Percentiles rank a stretch among this genome's conserved stretches.
Evolutionary conservation across 2,329 filamentous ascomycete genomes (phyloP).

Genomic region (Fusarium continuum): DNA sequence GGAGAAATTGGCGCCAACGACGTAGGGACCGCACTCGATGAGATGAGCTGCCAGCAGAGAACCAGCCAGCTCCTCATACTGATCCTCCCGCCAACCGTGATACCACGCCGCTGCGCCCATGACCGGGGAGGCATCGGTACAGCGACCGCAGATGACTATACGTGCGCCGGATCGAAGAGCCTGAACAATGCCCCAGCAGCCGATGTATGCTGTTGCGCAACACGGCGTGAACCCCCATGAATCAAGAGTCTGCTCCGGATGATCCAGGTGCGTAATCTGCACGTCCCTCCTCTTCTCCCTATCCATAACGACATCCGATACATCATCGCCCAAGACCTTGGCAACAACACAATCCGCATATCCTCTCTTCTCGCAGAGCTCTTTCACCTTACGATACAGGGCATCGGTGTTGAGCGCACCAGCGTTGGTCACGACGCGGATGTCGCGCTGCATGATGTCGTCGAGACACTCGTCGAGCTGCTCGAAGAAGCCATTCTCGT

Average conservation of each 20-base stretch:
- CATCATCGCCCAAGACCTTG: conserved; percentile 52
- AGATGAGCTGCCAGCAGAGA: conserved; percentile 62
- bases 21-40: conserved; percentile 64
- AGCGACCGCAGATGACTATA: conserved; percentile 60
- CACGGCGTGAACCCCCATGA: conserved; percentile 44
- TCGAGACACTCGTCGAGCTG: conserved; percentile 56
- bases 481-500: conserved; percentile 50
- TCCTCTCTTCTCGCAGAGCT: conserved; percentile 45
- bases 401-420: conserved; percentile 51
- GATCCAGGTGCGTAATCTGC: conserved; percentile 43
- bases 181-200: conserved; percentile 57
- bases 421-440: conserved; percentile 53
- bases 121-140: conserved; percentile 60
- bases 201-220: conserved; percentile 56
- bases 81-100: conserved; percentile 59
- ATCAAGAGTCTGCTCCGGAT: conserved; percentile 42
- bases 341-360: conserved; percentile 48
- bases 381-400: conserved; percentile 44
- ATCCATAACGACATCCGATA: conserved; percentile 42
- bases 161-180: conserved; percentile 55
- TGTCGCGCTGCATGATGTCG: conserved; percentile 47
- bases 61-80: conserved; percentile 60
- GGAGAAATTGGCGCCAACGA: conserved; percentile 63
- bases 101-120: conserved; percentile 66
- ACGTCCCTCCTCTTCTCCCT: conserved; percentile 15